A percentile compares a stretch with the other conserved stretches of the same genome.
phyloP scores from a whole-genome alignment of 2,329 filamentous ascomycete genomes.

The Cadophora luteo-olivacea region DNA sequence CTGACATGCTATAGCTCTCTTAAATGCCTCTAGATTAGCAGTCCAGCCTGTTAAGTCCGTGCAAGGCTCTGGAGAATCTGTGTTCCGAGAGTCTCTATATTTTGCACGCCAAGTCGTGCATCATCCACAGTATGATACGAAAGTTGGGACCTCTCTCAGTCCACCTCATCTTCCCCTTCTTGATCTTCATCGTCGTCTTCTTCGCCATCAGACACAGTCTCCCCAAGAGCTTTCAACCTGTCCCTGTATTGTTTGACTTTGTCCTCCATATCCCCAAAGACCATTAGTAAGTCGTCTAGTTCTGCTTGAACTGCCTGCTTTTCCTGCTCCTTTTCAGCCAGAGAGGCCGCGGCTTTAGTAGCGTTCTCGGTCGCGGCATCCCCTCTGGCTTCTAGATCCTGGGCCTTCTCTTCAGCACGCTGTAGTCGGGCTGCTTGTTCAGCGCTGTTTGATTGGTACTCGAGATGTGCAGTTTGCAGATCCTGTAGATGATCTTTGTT shows the following conservation, averaged over 20 bases:
- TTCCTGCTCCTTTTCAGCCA: slow-evolving; percentile 63
- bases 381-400: slow-evolving; percentile 42
- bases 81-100: not conserved
- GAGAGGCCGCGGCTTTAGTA: slow-evolving; percentile 33
- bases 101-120: slow-evolving; percentile 24
- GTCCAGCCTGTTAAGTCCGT: not conserved
- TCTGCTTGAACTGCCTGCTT: slow-evolving; percentile 72
- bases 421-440: slow-evolving; percentile 38
- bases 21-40: not conserved
- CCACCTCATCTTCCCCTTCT: slow-evolving; percentile 44
- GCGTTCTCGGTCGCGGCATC: slow-evolving; percentile 47
- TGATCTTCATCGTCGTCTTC: slow-evolving; percentile 59
- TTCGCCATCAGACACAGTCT: slow-evolving; percentile 78
- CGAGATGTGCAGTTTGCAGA: slow-evolving; percentile 60
- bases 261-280: slow-evolving; percentile 81
- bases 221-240: slow-evolving; percentile 62
- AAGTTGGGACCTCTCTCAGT: slow-evolving; percentile 16
- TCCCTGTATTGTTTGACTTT: slow-evolving; percentile 76
- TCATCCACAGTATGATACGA: slow-evolving; percentile 25
- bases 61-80: not conserved
- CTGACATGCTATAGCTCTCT: not conserved
- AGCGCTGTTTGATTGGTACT: slow-evolving; percentile 51
- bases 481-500: slow-evolving; percentile 67
- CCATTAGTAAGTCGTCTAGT: slow-evolving; percentile 80
- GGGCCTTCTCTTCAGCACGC: slow-evolving; percentile 53